Conservation (phyloP, 305 asterid genomes). For the Stenogyne calaminthoides region DNA sequence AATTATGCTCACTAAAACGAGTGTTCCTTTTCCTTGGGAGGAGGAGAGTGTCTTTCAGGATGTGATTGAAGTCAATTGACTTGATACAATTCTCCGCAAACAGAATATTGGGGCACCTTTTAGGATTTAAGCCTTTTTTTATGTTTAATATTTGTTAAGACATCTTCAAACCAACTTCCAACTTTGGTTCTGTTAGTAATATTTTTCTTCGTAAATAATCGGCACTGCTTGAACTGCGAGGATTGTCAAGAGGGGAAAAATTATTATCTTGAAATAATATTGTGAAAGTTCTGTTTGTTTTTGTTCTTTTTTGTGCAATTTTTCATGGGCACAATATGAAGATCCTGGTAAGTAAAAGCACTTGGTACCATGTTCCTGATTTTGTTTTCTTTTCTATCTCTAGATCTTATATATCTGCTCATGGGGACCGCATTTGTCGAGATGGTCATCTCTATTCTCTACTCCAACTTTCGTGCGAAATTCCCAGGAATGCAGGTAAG, state of each 20-base stretch:
- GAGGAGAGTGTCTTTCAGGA: neutral
- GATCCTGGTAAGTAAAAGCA: neutral
- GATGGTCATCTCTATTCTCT: neutral
- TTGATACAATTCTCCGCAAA: neutral
- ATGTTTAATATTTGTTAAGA: neutral
- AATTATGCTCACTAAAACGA: neutral
- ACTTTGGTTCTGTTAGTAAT: neutral
- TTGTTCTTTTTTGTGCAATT: neutral
- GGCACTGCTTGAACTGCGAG: neutral
- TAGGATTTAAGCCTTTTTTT: neutral
- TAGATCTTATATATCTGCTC: slow-evolving; percentile 18
- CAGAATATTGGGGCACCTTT: neutral
- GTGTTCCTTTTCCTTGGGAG: neutral
- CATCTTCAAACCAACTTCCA: neutral
- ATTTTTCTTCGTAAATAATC: neutral
- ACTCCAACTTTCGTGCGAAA: neutral
- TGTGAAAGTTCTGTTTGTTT: neutral
- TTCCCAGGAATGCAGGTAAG: slow-evolving; percentile 20
- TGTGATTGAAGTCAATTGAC: neutral
- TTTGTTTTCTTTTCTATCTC: slow-evolving; percentile 4
- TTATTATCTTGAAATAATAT: neutral
- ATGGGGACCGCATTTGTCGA: neutral
- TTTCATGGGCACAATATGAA: neutral
- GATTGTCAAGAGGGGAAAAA: neutral
- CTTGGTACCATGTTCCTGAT: neutral